Evolutionary conservation across 805 yeast genomes (phyloP).

Genomic region (Candida ortonii): DNA sequence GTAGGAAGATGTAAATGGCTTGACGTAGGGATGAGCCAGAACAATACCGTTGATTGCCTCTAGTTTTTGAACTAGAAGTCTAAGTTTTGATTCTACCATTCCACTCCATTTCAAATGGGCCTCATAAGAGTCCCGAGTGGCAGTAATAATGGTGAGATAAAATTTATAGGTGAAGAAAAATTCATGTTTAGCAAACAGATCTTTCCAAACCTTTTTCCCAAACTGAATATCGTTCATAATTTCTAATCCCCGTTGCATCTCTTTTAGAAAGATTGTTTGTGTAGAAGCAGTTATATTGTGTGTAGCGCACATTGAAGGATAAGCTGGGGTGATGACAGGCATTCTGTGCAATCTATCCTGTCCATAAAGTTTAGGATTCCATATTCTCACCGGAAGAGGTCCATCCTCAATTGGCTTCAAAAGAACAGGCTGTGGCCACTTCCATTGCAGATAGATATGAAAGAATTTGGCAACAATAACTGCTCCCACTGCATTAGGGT

Average conservation of each 20-base stretch:
- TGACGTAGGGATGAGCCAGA: slow-evolving; percentile 87
- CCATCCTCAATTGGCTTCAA: slow-evolving; percentile 95
- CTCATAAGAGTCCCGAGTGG: slow-evolving; percentile 70
- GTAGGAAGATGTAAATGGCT: slow-evolving; percentile 60
- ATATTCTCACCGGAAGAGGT: slow-evolving; percentile 90
- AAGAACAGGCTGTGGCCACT: slow-evolving; percentile 97
- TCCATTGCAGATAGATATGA: slow-evolving; percentile 83
- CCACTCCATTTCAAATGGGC: slow-evolving; percentile 92
- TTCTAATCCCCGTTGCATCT: slow-evolving; percentile 71
- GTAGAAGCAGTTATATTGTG: slow-evolving; percentile 92
- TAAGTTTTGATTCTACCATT: slow-evolving; percentile 81
- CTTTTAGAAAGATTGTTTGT: slow-evolving; percentile 74
- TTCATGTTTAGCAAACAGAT: slow-evolving; percentile 71
- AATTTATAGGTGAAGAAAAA: slow-evolving; percentile 84
- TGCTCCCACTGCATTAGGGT: slow-evolving; percentile 94
- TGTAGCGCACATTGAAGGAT: slow-evolving; percentile 98
- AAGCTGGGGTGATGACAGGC: slow-evolving; percentile 99
- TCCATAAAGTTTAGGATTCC: slow-evolving; percentile 92
- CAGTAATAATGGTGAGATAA: slow-evolving; percentile 77
- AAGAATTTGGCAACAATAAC: slow-evolving; percentile 89
- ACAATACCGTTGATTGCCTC: slow-evolving; percentile 74
- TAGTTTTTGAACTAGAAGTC: slow-evolving; percentile 78
- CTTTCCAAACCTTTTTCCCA: slow-evolving; percentile 70
- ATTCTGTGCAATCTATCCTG: slow-evolving; percentile 86
- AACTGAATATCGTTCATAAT: slow-evolving; percentile 64